Percentiles rank a stretch among this genome's conserved stretches.
Conservation (phyloP, 2,329 filamentous ascomycete genomes). For the Pseudovirgaria hyperparasitica region DNA sequence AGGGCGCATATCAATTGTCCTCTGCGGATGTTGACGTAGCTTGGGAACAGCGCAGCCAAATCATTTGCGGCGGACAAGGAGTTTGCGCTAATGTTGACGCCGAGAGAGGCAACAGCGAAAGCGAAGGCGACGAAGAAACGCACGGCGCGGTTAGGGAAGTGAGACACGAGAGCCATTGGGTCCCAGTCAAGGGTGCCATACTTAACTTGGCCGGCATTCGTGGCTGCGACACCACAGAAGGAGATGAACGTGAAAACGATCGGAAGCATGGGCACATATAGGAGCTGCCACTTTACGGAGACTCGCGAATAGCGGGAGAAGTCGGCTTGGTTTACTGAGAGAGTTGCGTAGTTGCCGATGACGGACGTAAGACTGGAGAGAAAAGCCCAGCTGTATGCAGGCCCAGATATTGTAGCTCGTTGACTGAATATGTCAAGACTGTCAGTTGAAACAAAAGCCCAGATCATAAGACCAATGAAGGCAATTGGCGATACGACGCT, state of each 20-base stretch:
- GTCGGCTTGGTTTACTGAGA: conserved; percentile 43
- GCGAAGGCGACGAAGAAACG: conserved; percentile 29
- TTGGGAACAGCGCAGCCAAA: conserved; percentile 38
- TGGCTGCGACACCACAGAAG: conserved; percentile 46
- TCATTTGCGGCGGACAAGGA: conserved; percentile 42
- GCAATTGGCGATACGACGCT: conserved; percentile 40
- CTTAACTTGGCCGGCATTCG: conserved; percentile 40
- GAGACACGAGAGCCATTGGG: conserved; percentile 25
- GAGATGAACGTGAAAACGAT: conserved; percentile 41
- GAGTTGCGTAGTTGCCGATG: conserved; percentile 38
- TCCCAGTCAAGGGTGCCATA: conserved; percentile 36
- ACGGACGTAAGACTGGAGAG: conserved; percentile 37
- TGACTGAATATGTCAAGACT: conserved; percentile 37
- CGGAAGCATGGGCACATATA: conserved; percentile 39
- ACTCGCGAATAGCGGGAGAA: conserved; percentile 42
- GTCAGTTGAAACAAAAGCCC: conserved; percentile 45
- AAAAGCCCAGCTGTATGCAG: conserved; percentile 41
- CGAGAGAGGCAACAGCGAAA: conserved; percentile 37
- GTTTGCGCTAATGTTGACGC: conserved; percentile 43
- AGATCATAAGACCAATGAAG: conserved; percentile 50
- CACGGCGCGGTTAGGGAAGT: conserved; percentile 25
- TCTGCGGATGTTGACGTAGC: conserved; percentile 39
- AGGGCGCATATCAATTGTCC: conserved; percentile 34
- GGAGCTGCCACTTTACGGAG: conserved; percentile 34
- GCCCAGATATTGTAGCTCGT: conserved; percentile 33